Evolutionary conservation across 257 asterid genomes (phyloP).

Genomic region (Euphrasia confusa): DNA sequence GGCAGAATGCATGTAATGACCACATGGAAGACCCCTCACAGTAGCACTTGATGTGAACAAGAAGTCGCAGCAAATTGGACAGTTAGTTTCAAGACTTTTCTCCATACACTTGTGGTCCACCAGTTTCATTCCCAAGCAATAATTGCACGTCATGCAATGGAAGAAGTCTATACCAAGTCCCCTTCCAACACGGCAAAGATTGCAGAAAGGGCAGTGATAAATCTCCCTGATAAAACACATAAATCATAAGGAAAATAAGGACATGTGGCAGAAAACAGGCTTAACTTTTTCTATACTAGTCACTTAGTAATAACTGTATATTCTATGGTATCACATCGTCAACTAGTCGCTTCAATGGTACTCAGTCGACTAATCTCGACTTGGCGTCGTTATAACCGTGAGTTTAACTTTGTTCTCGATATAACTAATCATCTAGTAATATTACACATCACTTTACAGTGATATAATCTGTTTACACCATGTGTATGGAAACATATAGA

Average conservation of each 20-base stretch:
- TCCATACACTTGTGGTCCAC: conserved; percentile 91
- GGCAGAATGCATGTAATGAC: conserved; percentile 97
- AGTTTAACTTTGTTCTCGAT: neutral
- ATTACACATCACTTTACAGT: neutral
- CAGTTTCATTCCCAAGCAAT: conserved; percentile 71
- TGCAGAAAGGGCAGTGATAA: conserved; percentile 96
- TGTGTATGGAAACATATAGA: neutral
- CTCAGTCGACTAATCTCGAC: too few species aligned
- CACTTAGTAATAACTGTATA: neutral
- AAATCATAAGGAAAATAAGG: neutral
- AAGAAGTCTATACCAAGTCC: conserved; percentile 91
- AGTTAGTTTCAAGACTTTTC: conserved; percentile 93
- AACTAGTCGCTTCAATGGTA: too few species aligned
- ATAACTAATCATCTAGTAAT: neutral
- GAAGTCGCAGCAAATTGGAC: conserved; percentile 94
- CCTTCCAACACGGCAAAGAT: conserved; percentile 86
- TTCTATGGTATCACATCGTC: too few species aligned
- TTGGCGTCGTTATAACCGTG: too few species aligned
- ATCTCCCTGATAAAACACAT: conserved; percentile 51
- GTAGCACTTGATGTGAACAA: conserved; percentile 87
- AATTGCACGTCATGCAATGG: conserved; percentile 98
- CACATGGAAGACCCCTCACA: conserved; percentile 94
- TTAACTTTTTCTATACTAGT: neutral
- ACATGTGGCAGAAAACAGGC: neutral
- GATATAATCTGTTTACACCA: neutral